Conservation (phyloP, 345 rosid species). For the Gossypium stocksii region DNA sequence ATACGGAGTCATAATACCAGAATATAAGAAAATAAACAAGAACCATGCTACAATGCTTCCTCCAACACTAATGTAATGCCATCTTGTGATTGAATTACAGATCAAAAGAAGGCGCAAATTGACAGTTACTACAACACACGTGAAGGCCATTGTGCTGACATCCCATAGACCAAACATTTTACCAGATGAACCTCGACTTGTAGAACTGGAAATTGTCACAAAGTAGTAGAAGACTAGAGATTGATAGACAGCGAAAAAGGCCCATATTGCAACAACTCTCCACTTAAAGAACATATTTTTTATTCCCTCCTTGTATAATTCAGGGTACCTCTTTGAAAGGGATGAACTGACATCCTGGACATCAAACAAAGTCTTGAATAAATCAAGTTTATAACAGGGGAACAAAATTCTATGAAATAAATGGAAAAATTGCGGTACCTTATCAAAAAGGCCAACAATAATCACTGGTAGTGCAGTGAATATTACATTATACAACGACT, state of each 20-base stretch:
- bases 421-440: constrained; percentile 43
- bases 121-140: constrained; percentile 89
- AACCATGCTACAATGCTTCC: constrained; percentile 97
- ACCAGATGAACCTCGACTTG: constrained; percentile 72
- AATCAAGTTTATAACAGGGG: background rate
- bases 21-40: constrained; percentile 64
- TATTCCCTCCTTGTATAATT: constrained; percentile 91
- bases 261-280: constrained; percentile 91
- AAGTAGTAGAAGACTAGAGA: constrained; percentile 78
- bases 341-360: constrained; percentile 92
- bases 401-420: background rate
- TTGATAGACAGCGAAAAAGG: constrained; percentile 83
- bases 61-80: constrained; percentile 84
- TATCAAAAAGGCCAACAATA: constrained; percentile 90
- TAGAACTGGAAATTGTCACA: constrained; percentile 50
- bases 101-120: constrained; percentile 94
- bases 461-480: constrained; percentile 95
- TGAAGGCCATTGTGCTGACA: constrained; percentile 95
- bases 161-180: constrained; percentile 94
- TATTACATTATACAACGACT: constrained; percentile 84
- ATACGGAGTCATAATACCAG: constrained; percentile 38
- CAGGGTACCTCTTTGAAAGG: constrained; percentile 92
- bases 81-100: constrained; percentile 86
- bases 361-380: background rate
- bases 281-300: constrained; percentile 78